Base-by-base conservation (phyloP, 768 basidiomycete species). In the Trametes punicea region DNA sequence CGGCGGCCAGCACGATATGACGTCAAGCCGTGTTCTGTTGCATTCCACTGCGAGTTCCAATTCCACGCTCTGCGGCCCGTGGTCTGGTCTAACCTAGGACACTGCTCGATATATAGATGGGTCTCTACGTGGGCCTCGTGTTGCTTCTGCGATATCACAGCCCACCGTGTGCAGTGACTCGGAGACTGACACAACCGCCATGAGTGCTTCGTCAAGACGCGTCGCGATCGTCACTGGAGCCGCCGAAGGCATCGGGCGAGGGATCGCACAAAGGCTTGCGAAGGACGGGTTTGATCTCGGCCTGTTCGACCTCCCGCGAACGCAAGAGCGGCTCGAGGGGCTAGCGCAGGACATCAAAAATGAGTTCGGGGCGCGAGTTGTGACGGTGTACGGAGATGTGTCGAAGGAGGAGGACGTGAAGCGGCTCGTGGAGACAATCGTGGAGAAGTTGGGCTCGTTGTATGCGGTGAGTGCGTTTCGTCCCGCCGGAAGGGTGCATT, bases 391-490 rank as follows among this genome's bases (percentile, higher is more conserved):
- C 8, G 77, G 67, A 2, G 79, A 83, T 57, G 77, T 83, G 3
- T 65, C 70, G 46, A 46, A 58, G 48, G 63, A 82, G 49, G 60
- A 59, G 1, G 71, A 79, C 7, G 79, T 82, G 2, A 66, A 74
- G 51, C 51, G 25, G 6, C 70, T 81, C 67, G 65, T 83, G 2
- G 67, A 68, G 3, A 48, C 50, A 0, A 62, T 64, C 11, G 62
- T 67, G 1, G 36, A 65, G 6, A 58, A 62, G 9, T 66, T 81
- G 8, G 81, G 80, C 2, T 64, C 74, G 3, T 57, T 83, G 18
- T 77, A 81, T 56, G 78, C 79, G 29, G 81, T 81, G 45, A 56
- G 79, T 65, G 3, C 16, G n/a, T n/a, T n/a, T n/a, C n/a, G n/a
- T n/a, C n/a, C n/a, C n/a, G n/a, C n/a, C n/a, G n/a, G n/a, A n/a